Evolutionary conservation across 2,329 filamentous ascomycete species (phyloP), one percentile per base, ranked within the genome.

Genomic region (Colletotrichum tropicale): DNA sequence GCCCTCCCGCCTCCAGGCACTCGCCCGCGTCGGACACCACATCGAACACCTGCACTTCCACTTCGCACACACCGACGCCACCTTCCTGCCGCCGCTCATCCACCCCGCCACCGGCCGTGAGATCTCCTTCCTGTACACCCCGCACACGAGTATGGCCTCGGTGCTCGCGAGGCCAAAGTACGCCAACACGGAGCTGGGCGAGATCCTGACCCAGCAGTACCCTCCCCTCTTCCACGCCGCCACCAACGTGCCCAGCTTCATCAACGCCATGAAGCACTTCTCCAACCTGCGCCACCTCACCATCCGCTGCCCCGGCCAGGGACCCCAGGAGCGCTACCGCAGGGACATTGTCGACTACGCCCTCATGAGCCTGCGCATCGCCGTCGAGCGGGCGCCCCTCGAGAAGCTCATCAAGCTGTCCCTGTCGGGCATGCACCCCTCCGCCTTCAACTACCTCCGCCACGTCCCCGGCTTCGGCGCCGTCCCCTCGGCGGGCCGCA

Each of bases 181-280:
- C 83, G 94, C 94, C 79, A 94, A 93, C 82, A 89, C 91, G 79
- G 94, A 95, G 80, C 91, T 97, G 80, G 95, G 93, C 76, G 94
- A 96, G 81, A 90, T 98, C 74, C 89, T 98, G 76, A 94, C 95
- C 16, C 92, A 95, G 82, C 95, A 98, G 85, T 98, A 98, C 81
- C 95, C 95, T 68, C 95, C 96, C 8, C 87, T 98, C 4, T 98
- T 98, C 85, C 96, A 98, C 81, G 94, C 95, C 8, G 94, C 96
- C 9, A 96, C 95, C 76, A 97, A 98, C 81, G 93, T 98, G 8
- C 91, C 94, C 7, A 94, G 94, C 52, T 98, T 98, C 86, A 93
- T 96, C 79, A 89, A 92, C 77, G 94, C 94, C 65, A 88, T 98
- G 81, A 90, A 89, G 43, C 87, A 92, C 77, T 84, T 98, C 80